These are phyloP conservation scores for Picea abies DNA, from an alignment of 83 land plant species.

Conservation along the genomic window DNA sequence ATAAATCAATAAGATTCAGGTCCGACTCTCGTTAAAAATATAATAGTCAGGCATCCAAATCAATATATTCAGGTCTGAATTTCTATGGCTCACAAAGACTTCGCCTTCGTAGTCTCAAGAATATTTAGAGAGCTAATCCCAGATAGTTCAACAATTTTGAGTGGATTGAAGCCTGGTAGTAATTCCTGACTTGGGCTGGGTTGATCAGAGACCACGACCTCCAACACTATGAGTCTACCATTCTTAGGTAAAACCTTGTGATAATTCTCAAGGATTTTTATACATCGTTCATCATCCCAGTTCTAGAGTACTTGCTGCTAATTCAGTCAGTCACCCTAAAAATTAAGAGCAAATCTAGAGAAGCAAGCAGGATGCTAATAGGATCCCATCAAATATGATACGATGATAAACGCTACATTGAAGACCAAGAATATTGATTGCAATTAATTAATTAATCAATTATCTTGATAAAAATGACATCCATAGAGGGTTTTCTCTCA, in stretches of 20 bases:
- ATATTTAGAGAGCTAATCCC: background rate
- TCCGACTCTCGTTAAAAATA: no score
- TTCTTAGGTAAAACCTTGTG: constrained; percentile 22
- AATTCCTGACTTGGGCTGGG: background rate
- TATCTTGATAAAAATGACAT: constrained; percentile 69
- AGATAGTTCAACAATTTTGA: background rate
- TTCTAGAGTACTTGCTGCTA: constrained; percentile 22
- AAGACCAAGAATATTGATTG: no score
- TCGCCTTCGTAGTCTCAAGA: background rate
- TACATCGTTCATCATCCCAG: constrained; percentile 27
- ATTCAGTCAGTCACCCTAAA: background rate
- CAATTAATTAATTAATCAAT: background rate
- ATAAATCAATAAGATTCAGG: no score
- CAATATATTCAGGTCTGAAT: no score
- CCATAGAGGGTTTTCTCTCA: constrained; percentile 45
- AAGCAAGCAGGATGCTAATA: no score
- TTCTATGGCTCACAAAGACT: background rate
- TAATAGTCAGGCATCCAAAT: no score
- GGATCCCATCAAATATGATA: no score
- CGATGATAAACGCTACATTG: no score
- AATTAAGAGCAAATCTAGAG: background rate
- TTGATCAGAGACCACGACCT: background rate
- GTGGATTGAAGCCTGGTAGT: background rate
- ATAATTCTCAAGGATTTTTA: constrained; percentile 21
- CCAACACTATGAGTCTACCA: constrained; percentile 20